Evolutionary conservation across 352 stramenopile species (phyloP).

Genomic region (Phytophthora podocarpi): DNA sequence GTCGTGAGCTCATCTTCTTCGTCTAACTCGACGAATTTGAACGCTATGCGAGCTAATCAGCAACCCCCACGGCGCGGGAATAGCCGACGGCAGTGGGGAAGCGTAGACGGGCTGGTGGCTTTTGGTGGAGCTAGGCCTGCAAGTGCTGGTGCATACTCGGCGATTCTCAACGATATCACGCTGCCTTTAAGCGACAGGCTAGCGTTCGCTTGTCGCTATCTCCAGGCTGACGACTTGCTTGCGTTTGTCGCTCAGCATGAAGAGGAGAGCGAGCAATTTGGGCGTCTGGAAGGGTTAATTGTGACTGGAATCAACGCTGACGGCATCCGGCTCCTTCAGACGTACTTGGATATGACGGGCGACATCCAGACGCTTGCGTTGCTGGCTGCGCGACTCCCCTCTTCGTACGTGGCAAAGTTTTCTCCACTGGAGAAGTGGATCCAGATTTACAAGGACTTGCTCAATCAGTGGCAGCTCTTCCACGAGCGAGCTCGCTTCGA

Average conservation of each 20-base stretch:
- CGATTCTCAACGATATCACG: slow-evolving; percentile 87
- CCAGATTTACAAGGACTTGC: slow-evolving; percentile 89
- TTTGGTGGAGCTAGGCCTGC: slow-evolving; percentile 36
- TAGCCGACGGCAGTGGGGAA: slow-evolving; percentile 62
- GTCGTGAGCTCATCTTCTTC: slow-evolving; percentile 43
- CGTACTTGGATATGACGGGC: slow-evolving; percentile 89
- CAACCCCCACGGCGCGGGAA: slow-evolving; percentile 39
- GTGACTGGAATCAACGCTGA: slow-evolving; percentile 87
- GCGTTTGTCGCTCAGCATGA: slow-evolving; percentile 82
- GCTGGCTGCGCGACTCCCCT: slow-evolving; percentile 69
- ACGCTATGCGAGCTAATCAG: slow-evolving; percentile 27
- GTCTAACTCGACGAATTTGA: slow-evolving; percentile 32
- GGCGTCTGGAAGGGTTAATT: slow-evolving; percentile 91
- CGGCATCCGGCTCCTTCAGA: slow-evolving; percentile 90
- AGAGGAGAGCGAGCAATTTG: slow-evolving; percentile 79
- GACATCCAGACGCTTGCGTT: slow-evolving; percentile 94
- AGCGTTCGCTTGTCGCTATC: slow-evolving; percentile 92
- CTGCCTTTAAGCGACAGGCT: slow-evolving; percentile 90
- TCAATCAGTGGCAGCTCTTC: slow-evolving; percentile 96
- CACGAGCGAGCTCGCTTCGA: slow-evolving; percentile 93
- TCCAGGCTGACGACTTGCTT: slow-evolving; percentile 83
- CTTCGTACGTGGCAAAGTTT: slow-evolving; percentile 59
- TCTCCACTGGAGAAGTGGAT: slow-evolving; percentile 87
- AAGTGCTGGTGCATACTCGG: slow-evolving; percentile 54
- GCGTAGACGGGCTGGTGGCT: slow-evolving; percentile 56